These are phyloP conservation scores for Trametes sp. DNA, from an alignment of 1,284 basidiomycete genomes.

Conservation along the genomic window DNA sequence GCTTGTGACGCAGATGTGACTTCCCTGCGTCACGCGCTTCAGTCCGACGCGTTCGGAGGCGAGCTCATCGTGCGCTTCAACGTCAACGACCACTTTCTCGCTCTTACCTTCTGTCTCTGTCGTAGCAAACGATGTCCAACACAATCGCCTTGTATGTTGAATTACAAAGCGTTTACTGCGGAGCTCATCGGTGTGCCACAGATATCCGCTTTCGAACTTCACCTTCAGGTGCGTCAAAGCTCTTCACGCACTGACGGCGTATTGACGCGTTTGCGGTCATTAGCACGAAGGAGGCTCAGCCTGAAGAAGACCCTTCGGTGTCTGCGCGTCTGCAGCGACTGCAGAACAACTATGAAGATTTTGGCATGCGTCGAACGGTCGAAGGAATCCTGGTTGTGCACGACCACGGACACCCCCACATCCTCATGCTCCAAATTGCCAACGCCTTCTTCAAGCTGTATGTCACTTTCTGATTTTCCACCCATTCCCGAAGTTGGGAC, in stretches of 20 bases:
- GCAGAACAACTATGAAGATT: slow-evolving; percentile 97
- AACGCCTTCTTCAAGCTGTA: slow-evolving; percentile 99
- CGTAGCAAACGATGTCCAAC: slow-evolving; percentile 63
- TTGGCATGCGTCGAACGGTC: slow-evolving; percentile 92
- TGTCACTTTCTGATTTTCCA: slow-evolving; percentile 41
- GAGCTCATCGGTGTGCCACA: slow-evolving; percentile 37
- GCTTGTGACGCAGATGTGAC: neutral
- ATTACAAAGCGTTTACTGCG: neutral
- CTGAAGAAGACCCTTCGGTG: slow-evolving; percentile 96
- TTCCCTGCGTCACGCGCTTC: neutral
- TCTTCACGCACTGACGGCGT: neutral
- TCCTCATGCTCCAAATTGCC: slow-evolving; percentile 97
- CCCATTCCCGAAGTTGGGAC: neutral
- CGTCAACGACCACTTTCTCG: neutral
- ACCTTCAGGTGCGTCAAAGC: slow-evolving; percentile 71
- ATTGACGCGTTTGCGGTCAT: neutral
- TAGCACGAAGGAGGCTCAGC: slow-evolving; percentile 93
- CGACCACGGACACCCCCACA: slow-evolving; percentile 93
- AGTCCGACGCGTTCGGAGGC: neutral
- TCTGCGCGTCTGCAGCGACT: slow-evolving; percentile 88
- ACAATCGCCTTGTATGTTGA: slow-evolving; percentile 74
- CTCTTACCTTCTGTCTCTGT: neutral
- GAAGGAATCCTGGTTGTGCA: slow-evolving; percentile 98
- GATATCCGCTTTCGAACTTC: slow-evolving; percentile 88
- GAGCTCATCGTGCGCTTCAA: slow-evolving; percentile 1